Base-by-base conservation (phyloP, 2,329 filamentous ascomycete species). In the Pseudocercospora crystallina region DNA sequence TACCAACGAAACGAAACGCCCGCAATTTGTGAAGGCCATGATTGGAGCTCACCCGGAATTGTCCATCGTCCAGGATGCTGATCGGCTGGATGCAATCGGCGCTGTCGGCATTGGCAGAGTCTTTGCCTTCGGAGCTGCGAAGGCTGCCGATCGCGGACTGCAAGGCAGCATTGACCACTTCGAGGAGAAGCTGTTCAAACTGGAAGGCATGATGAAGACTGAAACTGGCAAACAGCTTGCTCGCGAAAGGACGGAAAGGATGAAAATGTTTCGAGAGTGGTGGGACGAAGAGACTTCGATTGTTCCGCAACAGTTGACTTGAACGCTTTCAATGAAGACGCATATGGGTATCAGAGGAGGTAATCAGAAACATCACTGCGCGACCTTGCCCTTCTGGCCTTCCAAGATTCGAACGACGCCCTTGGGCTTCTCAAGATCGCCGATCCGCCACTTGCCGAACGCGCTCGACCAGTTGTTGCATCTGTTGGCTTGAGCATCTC, bases 11-110 rank as follows among this genome's bases (percentile, higher is more conserved):
- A 75, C 81, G 42, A 81, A 80, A 61, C 77, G 90, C 63, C 85
- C 86, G 1, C 60, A 67, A 26, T 71, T 73, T 10, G 83, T 89
- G 8, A 70, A 69, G n/a, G 69, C 73, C 1, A 75, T 91, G n/a
- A 75, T 95, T n/a, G 67, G 66, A 5, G 65, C 72, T 29, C 76
- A 87, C 66, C 89, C 89, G 1, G 89, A 94, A 69, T 74, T 94
- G 31, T 90, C 83, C 0, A 81, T 95, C 41, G 90, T 96, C 30
- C 91, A 96, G 72, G 92, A 96, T 69, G 91, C 91, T 3, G 92
- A 96, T 73, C 79, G 91, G 5, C 76, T 97, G n/a, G 92, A 97
- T 71, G 88, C 90, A 3, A 84, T 96, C 43, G 92, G 91, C 1
- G 89, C 88, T 0, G 81, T 96, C 29, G 92, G 92, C 0, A 85